Percentiles rank a stretch among this genome's conserved stretches.
These are phyloP conservation scores for Triticum timopheevii DNA, from an alignment of 176 grass and related monocot genomes.

Conservation along the genomic window DNA sequence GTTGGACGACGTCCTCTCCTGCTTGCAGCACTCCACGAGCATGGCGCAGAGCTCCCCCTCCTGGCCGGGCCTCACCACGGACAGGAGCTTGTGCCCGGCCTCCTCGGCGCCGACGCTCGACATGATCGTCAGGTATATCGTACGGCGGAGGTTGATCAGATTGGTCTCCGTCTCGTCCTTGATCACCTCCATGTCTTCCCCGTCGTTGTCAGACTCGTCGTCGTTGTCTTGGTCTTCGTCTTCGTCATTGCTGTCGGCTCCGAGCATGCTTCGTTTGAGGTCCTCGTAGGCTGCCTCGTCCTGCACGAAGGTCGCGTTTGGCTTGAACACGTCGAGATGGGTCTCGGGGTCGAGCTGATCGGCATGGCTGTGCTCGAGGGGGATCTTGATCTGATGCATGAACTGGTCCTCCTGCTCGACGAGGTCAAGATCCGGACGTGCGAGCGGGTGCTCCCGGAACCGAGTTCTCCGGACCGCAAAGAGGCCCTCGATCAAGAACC, in stretches of 20 bases:
- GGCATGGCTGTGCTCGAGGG: not conserved
- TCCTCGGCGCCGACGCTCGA: constrained; percentile 46
- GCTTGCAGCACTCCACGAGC: constrained; percentile 61
- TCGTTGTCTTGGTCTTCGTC: not conserved
- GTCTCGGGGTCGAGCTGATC: constrained; percentile 26
- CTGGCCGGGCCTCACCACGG: constrained; percentile 31
- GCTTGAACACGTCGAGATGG: constrained; percentile 46
- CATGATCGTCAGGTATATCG: constrained; percentile 60
- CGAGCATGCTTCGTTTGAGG: not conserved
- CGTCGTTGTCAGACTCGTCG: not conserved
- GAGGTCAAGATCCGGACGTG: constrained; percentile 43
- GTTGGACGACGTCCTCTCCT: constrained; percentile 46
- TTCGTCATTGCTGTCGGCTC: not conserved
- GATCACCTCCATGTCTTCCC: not conserved
- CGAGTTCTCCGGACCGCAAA: constrained; percentile 42
- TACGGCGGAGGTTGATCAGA: constrained; percentile 38
- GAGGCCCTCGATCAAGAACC: constrained; percentile 41
- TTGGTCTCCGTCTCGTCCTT: constrained; percentile 39
- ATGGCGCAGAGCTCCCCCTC: constrained; percentile 67
- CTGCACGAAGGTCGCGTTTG: constrained; percentile 32
- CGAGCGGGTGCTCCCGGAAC: constrained; percentile 26
- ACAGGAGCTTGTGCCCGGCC: constrained; percentile 49
- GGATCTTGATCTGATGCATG: constrained; percentile 33
- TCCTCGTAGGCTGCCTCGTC: constrained; percentile 11
- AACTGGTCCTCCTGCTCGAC: constrained; percentile 46